Base-by-base conservation (phyloP, 2,329 filamentous ascomycete genomes). In the Penicillium rolfsii region DNA sequence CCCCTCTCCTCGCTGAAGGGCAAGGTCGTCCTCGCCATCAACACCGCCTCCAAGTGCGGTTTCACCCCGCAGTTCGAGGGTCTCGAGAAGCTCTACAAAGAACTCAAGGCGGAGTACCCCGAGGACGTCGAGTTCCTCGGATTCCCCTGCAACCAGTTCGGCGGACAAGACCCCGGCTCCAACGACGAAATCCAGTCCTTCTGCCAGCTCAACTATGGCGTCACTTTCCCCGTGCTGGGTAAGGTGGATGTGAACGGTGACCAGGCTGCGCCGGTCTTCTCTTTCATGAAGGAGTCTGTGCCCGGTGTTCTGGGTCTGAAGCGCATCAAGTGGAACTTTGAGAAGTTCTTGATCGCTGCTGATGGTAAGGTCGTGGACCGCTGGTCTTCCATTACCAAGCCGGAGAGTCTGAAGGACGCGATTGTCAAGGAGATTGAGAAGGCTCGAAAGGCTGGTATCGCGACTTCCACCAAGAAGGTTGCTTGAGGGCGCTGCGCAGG, bases 61-160 rank as follows among this genome's bases (percentile, higher is more conserved):
- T 98, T 98, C 87, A 98, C 95, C 2, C 93, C 93, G 12, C 95
- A 99, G 81, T 97, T 95, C 80, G 88, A 86, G 65, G 91, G 91
- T 35, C 90, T 99, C 55, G 93, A 99, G 82, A 89, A 86, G 73
- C 86, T 99, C 66, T 97, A 96, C 87, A 91, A 96, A 78, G 80
- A 83, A 60, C 72, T 97, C 74, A 87, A 86, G 70, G 82, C 82
- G 67, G 83, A 86, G 73, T 82, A 96, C 82, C 85, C 83, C 35
- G 87, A 91, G 67, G 85, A 93, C 73, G 95, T 99, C 76, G 84
- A 87, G 73, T 87, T 99, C 80, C 85, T 99, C 74, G 95, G 93
- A 71, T 98, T 99, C 82, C 95, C 95, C 60, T 98, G 94, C 88
- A 99, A 98, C 85, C 95, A 99, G 81, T 99, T 99, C 80, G 91